Evolutionary conservation across 2,329 filamentous ascomycete genomes (phyloP).

Genomic region (Sporothrix luriei): DNA sequence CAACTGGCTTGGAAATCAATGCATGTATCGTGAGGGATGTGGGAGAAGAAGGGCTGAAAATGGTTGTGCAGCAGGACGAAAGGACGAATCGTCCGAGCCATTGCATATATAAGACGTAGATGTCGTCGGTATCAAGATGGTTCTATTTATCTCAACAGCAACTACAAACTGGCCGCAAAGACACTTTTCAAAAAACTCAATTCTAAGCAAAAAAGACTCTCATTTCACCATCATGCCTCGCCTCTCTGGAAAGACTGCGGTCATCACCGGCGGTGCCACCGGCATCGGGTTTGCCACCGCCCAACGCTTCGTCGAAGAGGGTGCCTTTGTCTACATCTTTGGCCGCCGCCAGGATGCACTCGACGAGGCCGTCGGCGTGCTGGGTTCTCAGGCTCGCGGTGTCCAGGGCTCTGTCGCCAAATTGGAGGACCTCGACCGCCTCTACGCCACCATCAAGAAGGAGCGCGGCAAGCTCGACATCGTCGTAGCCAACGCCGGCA

Average conservation of each 20-base stretch:
- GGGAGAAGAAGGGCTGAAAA: not conserved
- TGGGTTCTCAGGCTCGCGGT: constrained; percentile 35
- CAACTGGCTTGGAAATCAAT: not conserved
- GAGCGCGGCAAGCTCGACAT: constrained; percentile 47
- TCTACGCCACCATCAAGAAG: constrained; percentile 30
- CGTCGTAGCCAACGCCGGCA: constrained; percentile 77
- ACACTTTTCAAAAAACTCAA: not conserved
- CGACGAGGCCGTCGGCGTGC: constrained; percentile 44
- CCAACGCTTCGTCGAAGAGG: constrained; percentile 62
- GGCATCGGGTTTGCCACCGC: constrained; percentile 72
- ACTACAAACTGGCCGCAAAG: not conserved
- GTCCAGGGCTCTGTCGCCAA: constrained; percentile 30
- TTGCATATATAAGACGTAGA: not conserved
- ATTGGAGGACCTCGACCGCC: constrained; percentile 28
- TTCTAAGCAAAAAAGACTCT: not conserved
- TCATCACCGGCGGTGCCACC: constrained; percentile 71
- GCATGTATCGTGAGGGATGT: not conserved
- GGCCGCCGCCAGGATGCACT: constrained; percentile 53
- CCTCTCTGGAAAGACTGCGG: constrained; percentile 49
- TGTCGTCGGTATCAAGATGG: too few relatives aligned
- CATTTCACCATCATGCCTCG: constrained; percentile 13
- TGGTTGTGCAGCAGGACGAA: not conserved
- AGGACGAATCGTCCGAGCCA: constrained; percentile 15
- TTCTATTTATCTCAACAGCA: not conserved
- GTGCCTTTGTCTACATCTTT: constrained; percentile 62